A percentile compares a stretch with the other conserved stretches of the same genome.
Conservation (phyloP, 2,329 filamentous ascomycete species). For the Diaporthe capsici region DNA sequence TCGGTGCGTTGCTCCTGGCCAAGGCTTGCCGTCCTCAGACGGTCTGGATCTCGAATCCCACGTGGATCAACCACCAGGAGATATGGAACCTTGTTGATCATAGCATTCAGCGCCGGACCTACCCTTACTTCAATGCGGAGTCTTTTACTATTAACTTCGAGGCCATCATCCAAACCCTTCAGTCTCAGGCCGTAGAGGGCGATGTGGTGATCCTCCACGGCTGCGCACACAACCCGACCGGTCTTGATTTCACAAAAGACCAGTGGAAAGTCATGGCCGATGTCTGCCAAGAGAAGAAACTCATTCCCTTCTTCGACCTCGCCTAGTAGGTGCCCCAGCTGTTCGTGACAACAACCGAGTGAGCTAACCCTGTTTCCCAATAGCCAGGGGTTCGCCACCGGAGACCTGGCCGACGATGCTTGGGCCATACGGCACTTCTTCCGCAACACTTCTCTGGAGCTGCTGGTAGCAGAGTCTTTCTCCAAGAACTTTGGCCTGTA, state of each 20-base stretch:
- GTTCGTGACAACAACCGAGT: too few relatives aligned
- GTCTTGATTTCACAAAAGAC: not conserved
- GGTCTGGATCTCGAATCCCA: not conserved
- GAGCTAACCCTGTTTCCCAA: not conserved
- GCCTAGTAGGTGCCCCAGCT: not conserved
- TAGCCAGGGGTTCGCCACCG: constrained; percentile 2
- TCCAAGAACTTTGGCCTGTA: not conserved
- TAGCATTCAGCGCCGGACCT: not conserved
- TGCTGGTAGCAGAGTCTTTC: not conserved
- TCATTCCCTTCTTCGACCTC: not conserved
- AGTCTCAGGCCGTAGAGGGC: not conserved
- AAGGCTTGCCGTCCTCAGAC: not conserved
- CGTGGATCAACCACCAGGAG: constrained; percentile 10
- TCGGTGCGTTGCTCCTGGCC: not conserved
- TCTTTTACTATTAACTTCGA: not conserved
- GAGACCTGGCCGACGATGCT: not conserved
- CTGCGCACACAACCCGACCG: constrained; percentile 10
- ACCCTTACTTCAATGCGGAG: not conserved
- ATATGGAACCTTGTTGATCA: constrained; percentile 5
- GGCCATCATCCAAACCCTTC: not conserved
- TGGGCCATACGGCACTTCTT: not conserved
- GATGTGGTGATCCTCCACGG: not conserved
- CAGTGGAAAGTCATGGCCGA: not conserved
- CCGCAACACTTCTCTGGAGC: not conserved
- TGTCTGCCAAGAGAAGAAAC: not conserved